Evolutionary conservation across 129 eudicot genomes (phyloP).

Genomic region (Artemisia tridentata): DNA sequence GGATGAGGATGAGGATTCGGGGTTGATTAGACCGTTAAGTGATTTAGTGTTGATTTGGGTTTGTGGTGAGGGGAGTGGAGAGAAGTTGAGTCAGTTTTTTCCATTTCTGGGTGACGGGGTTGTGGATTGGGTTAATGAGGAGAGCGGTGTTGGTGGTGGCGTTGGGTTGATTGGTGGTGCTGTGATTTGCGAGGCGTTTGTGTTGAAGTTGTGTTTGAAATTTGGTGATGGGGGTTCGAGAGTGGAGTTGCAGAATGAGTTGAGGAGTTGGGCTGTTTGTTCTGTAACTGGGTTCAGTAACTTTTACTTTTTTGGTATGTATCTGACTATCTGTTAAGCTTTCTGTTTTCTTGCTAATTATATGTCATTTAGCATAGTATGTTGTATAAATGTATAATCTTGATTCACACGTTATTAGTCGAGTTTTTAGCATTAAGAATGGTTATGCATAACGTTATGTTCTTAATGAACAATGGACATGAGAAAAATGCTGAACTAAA

Average conservation of each 20-base stretch:
- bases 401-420: background rate
- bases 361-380: background rate
- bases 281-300: conserved; percentile 54
- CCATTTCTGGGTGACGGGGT: conserved; percentile 49
- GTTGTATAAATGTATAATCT: background rate
- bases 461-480: background rate
- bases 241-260: conserved; percentile 46
- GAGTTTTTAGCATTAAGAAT: background rate
- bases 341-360: background rate
- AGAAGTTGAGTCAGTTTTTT: conserved; percentile 39
- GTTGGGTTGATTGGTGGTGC: conserved; percentile 52
- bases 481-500: too few relatives aligned
- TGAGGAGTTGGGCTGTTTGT: conserved; percentile 69
- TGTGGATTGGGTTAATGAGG: conserved; percentile 31
- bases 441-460: background rate
- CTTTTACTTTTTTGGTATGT: conserved; percentile 49
- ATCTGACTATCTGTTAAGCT: background rate
- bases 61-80: conserved; percentile 25
- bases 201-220: conserved; percentile 55
- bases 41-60: conserved; percentile 62
- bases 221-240: conserved; percentile 34
- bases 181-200: conserved; percentile 55
- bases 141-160: conserved; percentile 37
- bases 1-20: conserved; percentile 32
- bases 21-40: conserved; percentile 45